Conservation (phyloP, 2,329 filamentous ascomycete genomes). For the Aspergillus ustus region DNA sequence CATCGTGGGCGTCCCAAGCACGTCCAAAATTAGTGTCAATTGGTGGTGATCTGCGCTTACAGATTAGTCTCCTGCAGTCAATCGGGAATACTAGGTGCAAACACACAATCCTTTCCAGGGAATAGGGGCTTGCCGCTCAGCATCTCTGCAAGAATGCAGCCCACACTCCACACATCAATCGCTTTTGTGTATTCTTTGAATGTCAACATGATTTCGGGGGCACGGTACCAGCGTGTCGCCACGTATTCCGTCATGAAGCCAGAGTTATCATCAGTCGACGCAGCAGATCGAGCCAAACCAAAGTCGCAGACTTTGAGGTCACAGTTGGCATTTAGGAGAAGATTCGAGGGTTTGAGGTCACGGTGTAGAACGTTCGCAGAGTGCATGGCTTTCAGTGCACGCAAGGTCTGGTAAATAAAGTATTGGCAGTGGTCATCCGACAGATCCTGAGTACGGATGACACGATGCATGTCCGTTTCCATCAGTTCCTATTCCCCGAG, state of each 20-base stretch:
- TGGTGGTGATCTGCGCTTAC: constrained; percentile 82
- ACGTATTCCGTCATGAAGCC: constrained; percentile 99
- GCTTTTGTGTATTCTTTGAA: constrained; percentile 99
- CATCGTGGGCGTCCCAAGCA: constrained; percentile 98
- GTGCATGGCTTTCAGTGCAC: constrained; percentile 98
- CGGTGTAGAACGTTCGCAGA: constrained; percentile 97
- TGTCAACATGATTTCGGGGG: constrained; percentile 99
- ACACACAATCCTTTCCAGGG: constrained; percentile 95
- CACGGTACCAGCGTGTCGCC: constrained; percentile 97
- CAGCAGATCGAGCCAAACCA: constrained; percentile 90
- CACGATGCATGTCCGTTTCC: constrained; percentile 99
- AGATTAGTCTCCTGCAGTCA: background rate
- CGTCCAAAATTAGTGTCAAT: constrained; percentile 93
- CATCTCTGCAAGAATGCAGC: constrained; percentile 98
- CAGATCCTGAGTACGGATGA: constrained; percentile 97
- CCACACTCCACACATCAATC: constrained; percentile 98
- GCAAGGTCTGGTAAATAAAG: constrained; percentile 99
- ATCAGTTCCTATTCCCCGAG: constrained; percentile 76
- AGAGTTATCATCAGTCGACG: constrained; percentile 98
- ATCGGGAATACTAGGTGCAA: background rate
- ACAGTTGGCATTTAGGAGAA: constrained; percentile 97
- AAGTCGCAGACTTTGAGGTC: constrained; percentile 99
- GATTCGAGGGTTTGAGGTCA: constrained; percentile 95
- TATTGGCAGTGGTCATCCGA: constrained; percentile 99
- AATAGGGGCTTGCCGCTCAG: constrained; percentile 97